Evolutionary conservation across 2,329 filamentous ascomycete genomes (phyloP).

Genomic region (Colletotrichum noveboracense): DNA sequence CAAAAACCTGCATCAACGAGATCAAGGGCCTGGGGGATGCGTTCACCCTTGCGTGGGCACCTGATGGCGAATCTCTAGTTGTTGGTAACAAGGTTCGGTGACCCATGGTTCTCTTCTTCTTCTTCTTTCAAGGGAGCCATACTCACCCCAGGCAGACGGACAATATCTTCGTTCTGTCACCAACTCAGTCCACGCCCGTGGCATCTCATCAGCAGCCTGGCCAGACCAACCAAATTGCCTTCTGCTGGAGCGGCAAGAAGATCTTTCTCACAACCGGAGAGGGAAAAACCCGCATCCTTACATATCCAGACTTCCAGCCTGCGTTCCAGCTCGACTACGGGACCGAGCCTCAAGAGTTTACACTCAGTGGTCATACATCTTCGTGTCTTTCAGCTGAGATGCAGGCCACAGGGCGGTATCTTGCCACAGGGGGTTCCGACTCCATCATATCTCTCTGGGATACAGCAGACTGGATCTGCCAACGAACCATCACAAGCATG

Average conservation of each 20-base stretch:
- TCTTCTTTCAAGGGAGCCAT: too few relatives aligned
- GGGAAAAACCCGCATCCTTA: conserved; percentile 73
- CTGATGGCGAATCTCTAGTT: conserved; percentile 71
- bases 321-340: conserved; percentile 54
- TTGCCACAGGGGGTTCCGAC: conserved; percentile 79
- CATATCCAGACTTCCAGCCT: conserved; percentile 68
- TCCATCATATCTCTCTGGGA: conserved; percentile 81
- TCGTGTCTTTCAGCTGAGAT: conserved; percentile 72
- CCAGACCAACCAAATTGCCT: conserved; percentile 75
- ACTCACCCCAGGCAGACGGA: conserved; percentile 55
- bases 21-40: conserved; percentile 70
- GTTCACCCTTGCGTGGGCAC: conserved; percentile 76
- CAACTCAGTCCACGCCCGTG: conserved; percentile 59
- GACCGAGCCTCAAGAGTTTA: conserved; percentile 57
- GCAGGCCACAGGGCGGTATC: conserved; percentile 72
- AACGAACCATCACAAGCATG: conserved; percentile 73
- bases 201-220: conserved; percentile 64
- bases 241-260: conserved; percentile 75
- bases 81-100: conserved; percentile 72
- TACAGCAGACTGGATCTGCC: conserved; percentile 78
- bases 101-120: background rate
- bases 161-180: conserved; percentile 66
- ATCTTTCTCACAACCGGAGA: conserved; percentile 75
- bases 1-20: conserved; percentile 73
- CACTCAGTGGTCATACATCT: conserved; percentile 74